Conservation (phyloP, 1,284 basidiomycete species). For the Tilletia caries region DNA sequence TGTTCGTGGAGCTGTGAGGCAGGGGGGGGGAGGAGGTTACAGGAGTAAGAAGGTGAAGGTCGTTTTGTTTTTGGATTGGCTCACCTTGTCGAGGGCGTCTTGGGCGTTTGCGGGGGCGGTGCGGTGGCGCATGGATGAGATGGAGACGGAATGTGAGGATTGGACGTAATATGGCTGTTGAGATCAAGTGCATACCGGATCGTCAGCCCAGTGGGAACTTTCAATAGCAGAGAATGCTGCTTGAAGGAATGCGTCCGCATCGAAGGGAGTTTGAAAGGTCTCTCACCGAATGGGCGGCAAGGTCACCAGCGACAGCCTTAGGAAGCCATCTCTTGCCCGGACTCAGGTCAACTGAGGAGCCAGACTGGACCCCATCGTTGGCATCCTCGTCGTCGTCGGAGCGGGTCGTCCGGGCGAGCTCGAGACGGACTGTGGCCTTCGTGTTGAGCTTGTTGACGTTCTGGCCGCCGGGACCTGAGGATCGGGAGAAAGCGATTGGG, state of each 20-base stretch:
- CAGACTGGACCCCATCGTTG: slow-evolving; percentile 18
- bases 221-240: too few relatives aligned
- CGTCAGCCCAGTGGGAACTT: too few relatives aligned
- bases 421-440: slow-evolving; percentile 34
- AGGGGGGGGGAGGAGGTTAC: background rate
- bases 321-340: slow-evolving; percentile 5
- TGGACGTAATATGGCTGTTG: slow-evolving; percentile 23
- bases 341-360: slow-evolving; percentile 12
- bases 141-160: slow-evolving; percentile 19
- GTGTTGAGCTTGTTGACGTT: slow-evolving; percentile 42
- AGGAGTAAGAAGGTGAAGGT: background rate
- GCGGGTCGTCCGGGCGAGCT: slow-evolving; percentile 18
- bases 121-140: slow-evolving; percentile 21
- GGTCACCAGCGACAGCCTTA: slow-evolving; percentile 4
- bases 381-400: background rate
- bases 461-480: slow-evolving; percentile 35
- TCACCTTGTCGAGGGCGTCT: slow-evolving; percentile 25
- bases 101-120: slow-evolving; percentile 22
- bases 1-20: slow-evolving; percentile 5
- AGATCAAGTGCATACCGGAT: background rate
- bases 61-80: slow-evolving; percentile 14
- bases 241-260: too few relatives aligned
- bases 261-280: background rate
- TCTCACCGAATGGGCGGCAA: slow-evolving; percentile 22
- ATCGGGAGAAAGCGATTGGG: slow-evolving; percentile 29